These are phyloP conservation scores for Solanum stenotomum DNA, from an alignment of 257 asterid species.

Conservation along the genomic window DNA sequence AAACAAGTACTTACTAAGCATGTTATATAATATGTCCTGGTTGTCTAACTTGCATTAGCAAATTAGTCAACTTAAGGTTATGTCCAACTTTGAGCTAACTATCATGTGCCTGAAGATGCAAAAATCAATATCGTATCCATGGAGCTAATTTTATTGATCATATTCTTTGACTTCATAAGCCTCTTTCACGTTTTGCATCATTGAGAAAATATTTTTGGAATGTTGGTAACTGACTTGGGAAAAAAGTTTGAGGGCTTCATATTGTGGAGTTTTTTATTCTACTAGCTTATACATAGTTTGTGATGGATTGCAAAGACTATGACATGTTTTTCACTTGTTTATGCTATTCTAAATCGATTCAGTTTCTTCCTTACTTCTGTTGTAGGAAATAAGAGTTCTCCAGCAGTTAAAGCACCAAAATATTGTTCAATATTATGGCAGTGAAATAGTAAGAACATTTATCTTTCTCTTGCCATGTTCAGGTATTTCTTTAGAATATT, in stretches of 20 bases:
- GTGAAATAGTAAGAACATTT: constrained; percentile 54
- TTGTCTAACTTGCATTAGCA: neutral
- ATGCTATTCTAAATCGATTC: constrained; percentile 7
- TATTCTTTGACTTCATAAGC: neutral
- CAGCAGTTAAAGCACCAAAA: constrained; percentile 68
- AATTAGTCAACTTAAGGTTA: neutral
- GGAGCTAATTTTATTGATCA: neutral
- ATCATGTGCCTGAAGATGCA: neutral
- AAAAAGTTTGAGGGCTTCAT: neutral
- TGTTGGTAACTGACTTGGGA: neutral
- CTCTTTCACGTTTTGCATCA: neutral
- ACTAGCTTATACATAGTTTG: neutral
- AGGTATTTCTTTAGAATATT: neutral
- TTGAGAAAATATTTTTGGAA: neutral
- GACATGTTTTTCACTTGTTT: neutral
- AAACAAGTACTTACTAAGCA: neutral
- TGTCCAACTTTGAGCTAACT: neutral
- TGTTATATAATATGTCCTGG: neutral
- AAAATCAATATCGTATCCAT: neutral
- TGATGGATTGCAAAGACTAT: neutral
- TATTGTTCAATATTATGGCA: constrained; percentile 75
- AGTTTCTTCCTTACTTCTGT: neutral
- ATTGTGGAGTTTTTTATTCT: neutral
- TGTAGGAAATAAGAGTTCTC: constrained; percentile 78
- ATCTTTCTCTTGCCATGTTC: neutral